These are phyloP conservation scores for Chamaecrista fasciculata DNA, from an alignment of 306 rosid species.

Conservation along the genomic window DNA sequence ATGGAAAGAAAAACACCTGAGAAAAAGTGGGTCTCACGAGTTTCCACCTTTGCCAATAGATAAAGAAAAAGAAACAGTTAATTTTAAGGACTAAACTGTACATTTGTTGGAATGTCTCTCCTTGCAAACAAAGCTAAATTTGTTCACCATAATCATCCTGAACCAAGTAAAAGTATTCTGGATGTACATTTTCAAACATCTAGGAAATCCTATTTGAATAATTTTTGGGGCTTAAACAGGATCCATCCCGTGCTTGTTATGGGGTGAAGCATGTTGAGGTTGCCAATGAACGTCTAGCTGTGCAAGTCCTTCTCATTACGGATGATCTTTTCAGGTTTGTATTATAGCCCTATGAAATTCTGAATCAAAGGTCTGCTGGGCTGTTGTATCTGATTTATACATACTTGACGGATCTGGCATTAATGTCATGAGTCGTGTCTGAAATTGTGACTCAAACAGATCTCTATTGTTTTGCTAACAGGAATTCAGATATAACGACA, in stretches of 20 bases:
- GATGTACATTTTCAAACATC: slow-evolving; percentile 24
- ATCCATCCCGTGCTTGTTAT: slow-evolving; percentile 84
- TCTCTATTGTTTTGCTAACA: slow-evolving; percentile 37
- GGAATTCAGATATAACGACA: slow-evolving; percentile 64
- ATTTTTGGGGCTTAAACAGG: slow-evolving; percentile 49
- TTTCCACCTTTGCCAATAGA: neutral
- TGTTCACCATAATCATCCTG: neutral
- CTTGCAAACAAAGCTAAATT: neutral
- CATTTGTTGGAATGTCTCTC: slow-evolving; percentile 1
- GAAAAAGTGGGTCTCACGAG: neutral
- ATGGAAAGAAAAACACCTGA: too few species aligned
- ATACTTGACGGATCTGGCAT: slow-evolving; percentile 14
- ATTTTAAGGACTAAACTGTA: neutral
- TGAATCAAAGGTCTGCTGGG: neutral
- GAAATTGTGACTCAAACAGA: slow-evolving; percentile 13
- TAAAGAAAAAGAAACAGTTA: neutral
- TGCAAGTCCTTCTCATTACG: slow-evolving; percentile 80
- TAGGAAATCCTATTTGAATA: slow-evolving; percentile 27
- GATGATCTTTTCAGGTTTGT: slow-evolving; percentile 90
- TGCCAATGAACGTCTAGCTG: slow-evolving; percentile 92
- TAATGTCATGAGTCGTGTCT: neutral
- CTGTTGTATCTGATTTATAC: slow-evolving; percentile 10
- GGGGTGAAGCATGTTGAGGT: slow-evolving; percentile 95
- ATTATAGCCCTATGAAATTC: slow-evolving; percentile 5
- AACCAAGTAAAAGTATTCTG: neutral